Evolutionary conservation across 2,329 filamentous ascomycete species (phyloP).

Genomic region (Colletotrichum sublineola): DNA sequence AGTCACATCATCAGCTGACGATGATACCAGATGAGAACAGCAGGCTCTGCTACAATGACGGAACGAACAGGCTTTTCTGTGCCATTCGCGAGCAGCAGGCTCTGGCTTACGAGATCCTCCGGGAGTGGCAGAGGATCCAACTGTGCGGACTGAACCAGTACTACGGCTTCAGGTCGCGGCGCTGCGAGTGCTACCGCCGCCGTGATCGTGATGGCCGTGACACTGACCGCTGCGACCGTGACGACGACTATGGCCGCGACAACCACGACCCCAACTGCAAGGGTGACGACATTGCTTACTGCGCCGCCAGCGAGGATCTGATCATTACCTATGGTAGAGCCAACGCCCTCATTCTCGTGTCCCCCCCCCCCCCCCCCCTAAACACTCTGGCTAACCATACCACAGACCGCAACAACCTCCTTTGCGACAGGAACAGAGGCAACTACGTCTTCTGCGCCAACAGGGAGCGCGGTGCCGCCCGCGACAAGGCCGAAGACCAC

Average conservation of each 20-base stretch:
- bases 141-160: constrained; percentile 31
- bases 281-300: constrained; percentile 30
- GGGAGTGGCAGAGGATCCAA: constrained; percentile 27
- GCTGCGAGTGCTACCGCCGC: constrained; percentile 36
- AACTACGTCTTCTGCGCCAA: constrained; percentile 39
- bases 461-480: constrained; percentile 26
- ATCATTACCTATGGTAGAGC: constrained; percentile 37
- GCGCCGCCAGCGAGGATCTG: constrained; percentile 21
- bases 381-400: not conserved
- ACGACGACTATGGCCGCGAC: constrained; percentile 18
- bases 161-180: constrained; percentile 13
- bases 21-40: constrained; percentile 18
- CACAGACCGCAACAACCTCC: constrained; percentile 20
- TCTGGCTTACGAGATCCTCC: constrained; percentile 18
- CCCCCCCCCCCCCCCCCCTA: not conserved
- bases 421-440: constrained; percentile 23
- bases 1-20: not conserved
- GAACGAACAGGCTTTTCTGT: constrained; percentile 35
- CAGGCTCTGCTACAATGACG: constrained; percentile 26
- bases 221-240: constrained; percentile 20
- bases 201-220: constrained; percentile 30
- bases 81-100: constrained; percentile 36
- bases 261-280: constrained; percentile 33
- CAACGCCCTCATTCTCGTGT: not conserved
- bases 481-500: constrained; percentile 35